These are phyloP conservation scores for Penicillium brevicompactum DNA, from an alignment of 2,329 filamentous ascomycete species.

Conservation along the genomic window DNA sequence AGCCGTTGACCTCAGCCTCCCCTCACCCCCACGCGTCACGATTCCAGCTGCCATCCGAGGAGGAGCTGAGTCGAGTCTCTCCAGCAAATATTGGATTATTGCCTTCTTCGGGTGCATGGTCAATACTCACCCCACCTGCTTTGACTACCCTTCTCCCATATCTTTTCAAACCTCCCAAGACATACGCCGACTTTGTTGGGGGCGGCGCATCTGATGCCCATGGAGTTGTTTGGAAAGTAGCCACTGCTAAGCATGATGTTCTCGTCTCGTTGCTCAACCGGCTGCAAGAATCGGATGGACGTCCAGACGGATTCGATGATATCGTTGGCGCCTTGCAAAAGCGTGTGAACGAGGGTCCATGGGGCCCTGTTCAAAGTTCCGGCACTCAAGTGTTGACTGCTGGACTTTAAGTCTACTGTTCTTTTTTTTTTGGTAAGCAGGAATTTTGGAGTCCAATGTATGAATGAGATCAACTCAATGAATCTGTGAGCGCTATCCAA, in stretches of 20 bases:
- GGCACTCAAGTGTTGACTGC: constrained; percentile 40
- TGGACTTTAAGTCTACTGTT: constrained; percentile 27
- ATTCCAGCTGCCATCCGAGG: constrained; percentile 45
- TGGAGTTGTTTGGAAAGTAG: constrained; percentile 60
- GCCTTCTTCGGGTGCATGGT: constrained; percentile 51
- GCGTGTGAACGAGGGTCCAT: constrained; percentile 45
- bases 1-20: constrained; percentile 37
- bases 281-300: constrained; percentile 41
- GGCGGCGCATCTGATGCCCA: constrained; percentile 58
- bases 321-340: constrained; percentile 43
- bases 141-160: constrained; percentile 57
- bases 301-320: constrained; percentile 40
- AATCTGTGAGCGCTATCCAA: no score
- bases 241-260: constrained; percentile 60
- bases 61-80: constrained; percentile 38
- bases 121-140: constrained; percentile 55
- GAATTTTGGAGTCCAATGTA: no score
- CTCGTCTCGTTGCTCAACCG: constrained; percentile 52
- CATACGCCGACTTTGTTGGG: constrained; percentile 60
- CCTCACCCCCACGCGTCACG: constrained; percentile 21
- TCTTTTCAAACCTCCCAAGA: constrained; percentile 58
- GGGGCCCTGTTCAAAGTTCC: constrained; percentile 37
- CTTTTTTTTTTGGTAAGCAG: no score
- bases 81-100: constrained; percentile 38
- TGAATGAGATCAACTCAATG: no score